Evolutionary conservation across 345 rosid species (phyloP).

Genomic region (Conringia planisiliqua): DNA sequence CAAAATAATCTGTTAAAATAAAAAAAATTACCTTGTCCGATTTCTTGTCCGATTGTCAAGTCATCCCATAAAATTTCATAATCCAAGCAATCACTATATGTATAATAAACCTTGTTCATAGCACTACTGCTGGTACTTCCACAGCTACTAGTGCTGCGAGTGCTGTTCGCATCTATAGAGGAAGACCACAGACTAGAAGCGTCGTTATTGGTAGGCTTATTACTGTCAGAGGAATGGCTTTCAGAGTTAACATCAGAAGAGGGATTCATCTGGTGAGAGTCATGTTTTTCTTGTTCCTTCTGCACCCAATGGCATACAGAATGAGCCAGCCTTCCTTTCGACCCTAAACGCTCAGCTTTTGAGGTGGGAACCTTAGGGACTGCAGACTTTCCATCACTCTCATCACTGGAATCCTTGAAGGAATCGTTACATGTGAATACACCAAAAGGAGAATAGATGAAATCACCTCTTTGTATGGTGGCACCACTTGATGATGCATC

Average conservation of each 20-base stretch:
- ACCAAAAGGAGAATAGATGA: conserved; percentile 57
- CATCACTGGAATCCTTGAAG: conserved; percentile 62
- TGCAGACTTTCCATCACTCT: conserved; percentile 63
- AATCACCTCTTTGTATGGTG: conserved; percentile 79
- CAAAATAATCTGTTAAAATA: background rate
- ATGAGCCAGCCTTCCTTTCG: conserved; percentile 47
- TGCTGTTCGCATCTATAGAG: conserved; percentile 63
- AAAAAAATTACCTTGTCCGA: conserved; percentile 75
- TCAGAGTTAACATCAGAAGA: conserved; percentile 46
- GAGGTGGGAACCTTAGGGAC: conserved; percentile 63
- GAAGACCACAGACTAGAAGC: conserved; percentile 79
- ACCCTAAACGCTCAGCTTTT: conserved; percentile 64
- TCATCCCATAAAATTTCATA: conserved; percentile 95
- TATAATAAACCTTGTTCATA: conserved; percentile 69
- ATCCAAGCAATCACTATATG: conserved; percentile 71
- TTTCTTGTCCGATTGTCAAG: conserved; percentile 72
- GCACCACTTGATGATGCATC: conserved; percentile 81
- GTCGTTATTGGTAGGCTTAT: conserved; percentile 54
- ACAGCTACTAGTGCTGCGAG: conserved; percentile 86
- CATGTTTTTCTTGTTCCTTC: conserved; percentile 47
- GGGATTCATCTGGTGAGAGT: conserved; percentile 39
- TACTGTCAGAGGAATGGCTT: conserved; percentile 42
- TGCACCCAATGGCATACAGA: conserved; percentile 54
- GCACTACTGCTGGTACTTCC: conserved; percentile 81
- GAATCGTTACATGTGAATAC: conserved; percentile 45